A percentile compares a stretch with the other conserved stretches of the same genome.
Evolutionary conservation across 352 stramenopile species (phyloP).

Genomic region (Phytophthora pluvialis): DNA sequence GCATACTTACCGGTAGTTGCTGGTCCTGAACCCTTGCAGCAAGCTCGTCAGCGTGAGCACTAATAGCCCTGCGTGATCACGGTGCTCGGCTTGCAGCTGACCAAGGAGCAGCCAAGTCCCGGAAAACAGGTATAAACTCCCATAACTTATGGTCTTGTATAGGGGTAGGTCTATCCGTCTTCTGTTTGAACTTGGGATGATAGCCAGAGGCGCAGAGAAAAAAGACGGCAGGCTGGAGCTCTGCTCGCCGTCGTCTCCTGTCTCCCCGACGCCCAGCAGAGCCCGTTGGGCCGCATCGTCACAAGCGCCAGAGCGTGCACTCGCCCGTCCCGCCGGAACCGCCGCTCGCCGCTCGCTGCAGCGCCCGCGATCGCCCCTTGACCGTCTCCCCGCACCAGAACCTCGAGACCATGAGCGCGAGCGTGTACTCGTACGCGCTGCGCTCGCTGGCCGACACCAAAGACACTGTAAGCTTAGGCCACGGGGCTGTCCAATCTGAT

Average conservation of each 20-base stretch:
- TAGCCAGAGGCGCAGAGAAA: slow-evolving; percentile 25
- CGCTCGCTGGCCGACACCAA: slow-evolving; percentile 74
- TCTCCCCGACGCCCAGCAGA: background rate
- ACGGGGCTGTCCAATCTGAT: slow-evolving; percentile 16
- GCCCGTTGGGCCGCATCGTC: background rate
- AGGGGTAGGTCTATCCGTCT: slow-evolving; percentile 22
- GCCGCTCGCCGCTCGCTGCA: background rate
- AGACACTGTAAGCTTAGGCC: slow-evolving; percentile 61
- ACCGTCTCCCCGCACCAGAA: too few relatives aligned
- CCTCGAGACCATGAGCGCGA: too few relatives aligned
- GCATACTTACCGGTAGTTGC: too few relatives aligned
- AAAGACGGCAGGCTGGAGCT: slow-evolving; percentile 15
- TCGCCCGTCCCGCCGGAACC: background rate
- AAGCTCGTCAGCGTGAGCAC: too few relatives aligned
- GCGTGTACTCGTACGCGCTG: slow-evolving; percentile 67
- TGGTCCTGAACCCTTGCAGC: too few relatives aligned
- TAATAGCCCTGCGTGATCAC: too few relatives aligned
- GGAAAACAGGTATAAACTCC: too few relatives aligned
- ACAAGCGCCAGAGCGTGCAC: background rate
- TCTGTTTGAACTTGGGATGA: slow-evolving; percentile 30
- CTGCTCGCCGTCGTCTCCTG: slow-evolving; percentile 5
- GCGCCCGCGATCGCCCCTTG: too few relatives aligned
- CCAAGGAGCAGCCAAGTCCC: too few relatives aligned
- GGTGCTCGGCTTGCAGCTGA: too few relatives aligned
- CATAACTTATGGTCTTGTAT: background rate